These are phyloP conservation scores for Fomes fomentarius DNA, from an alignment of 1,284 basidiomycete species.

Conservation along the genomic window DNA sequence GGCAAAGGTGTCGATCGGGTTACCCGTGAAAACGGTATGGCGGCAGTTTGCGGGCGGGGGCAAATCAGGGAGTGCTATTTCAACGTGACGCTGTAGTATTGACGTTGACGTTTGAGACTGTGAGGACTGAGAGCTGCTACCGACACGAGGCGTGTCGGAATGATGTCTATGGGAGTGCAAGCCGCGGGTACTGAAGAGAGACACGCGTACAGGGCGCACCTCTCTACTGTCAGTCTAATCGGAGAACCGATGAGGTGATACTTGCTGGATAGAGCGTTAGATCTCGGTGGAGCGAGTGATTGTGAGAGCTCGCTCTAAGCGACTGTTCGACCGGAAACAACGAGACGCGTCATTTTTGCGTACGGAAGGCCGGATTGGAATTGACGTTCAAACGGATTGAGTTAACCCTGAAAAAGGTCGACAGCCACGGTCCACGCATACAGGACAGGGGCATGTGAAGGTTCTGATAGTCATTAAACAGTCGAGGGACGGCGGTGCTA, in stretches of 20 bases:
- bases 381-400: background rate
- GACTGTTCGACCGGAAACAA: background rate
- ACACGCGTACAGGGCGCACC: background rate
- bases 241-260: background rate
- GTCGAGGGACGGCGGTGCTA: background rate
- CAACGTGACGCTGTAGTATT: too few species aligned
- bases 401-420: background rate
- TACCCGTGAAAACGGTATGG: conserved; percentile 12
- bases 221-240: background rate
- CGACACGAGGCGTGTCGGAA: background rate
- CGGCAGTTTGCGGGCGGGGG: conserved; percentile 18
- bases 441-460: background rate
- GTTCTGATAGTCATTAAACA: background rate
- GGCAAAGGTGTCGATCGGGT: conserved; percentile 15
- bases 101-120: too few species aligned
- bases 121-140: too few species aligned
- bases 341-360: background rate
- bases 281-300: background rate
- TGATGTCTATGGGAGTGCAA: background rate
- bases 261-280: background rate
- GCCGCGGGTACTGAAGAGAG: background rate
- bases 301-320: background rate
- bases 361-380: background rate
- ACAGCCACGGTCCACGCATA: background rate
- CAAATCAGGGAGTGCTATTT: conserved; percentile 17